Percentiles rank a stretch among this genome's conserved stretches.
These are phyloP conservation scores for Capronia coronata DNA, from an alignment of 2,329 filamentous ascomycete species.

Conservation along the genomic window DNA sequence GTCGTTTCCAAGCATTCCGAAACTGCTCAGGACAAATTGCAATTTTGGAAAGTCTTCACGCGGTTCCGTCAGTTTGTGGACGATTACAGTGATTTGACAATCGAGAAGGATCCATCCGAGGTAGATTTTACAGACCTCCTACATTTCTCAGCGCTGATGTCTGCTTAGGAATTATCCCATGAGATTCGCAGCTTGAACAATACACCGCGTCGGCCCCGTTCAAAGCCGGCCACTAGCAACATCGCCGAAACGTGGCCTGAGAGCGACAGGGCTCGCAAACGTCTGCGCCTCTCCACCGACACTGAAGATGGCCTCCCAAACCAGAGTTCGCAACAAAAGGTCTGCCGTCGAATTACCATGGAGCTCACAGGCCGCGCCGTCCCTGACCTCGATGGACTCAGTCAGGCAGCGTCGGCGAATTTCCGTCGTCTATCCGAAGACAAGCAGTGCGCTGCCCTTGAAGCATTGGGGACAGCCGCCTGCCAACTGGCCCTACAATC, in stretches of 20 bases:
- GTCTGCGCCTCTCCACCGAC: constrained; percentile 33
- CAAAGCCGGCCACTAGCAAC: constrained; percentile 4
- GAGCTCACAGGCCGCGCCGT: constrained; percentile 34
- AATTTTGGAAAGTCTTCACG: constrained; percentile 13
- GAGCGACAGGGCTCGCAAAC: constrained; percentile 33
- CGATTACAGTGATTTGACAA: constrained; percentile 3
- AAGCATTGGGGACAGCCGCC: constrained; percentile 51
- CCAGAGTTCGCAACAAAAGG: constrained; percentile 25
- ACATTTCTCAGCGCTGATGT: not conserved
- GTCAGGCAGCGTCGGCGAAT: constrained; percentile 40
- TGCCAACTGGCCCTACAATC: constrained; percentile 41
- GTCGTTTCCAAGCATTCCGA: constrained; percentile 11
- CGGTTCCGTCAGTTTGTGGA: constrained; percentile 11
- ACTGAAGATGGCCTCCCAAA: constrained; percentile 28
- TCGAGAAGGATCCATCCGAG: constrained; percentile 2
- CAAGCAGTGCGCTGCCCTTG: constrained; percentile 49
- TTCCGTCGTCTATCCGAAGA: constrained; percentile 44
- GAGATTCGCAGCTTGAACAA: constrained; percentile 11
- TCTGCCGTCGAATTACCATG: constrained; percentile 33
- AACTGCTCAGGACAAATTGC: constrained; percentile 8
- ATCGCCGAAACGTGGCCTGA: constrained; percentile 16
- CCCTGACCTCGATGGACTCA: constrained; percentile 36
- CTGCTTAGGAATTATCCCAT: constrained; percentile 6
- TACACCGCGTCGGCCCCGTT: constrained; percentile 1
- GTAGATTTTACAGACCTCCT: constrained; percentile 1